Evolutionary conservation across 179 eudicot species (phyloP).

Genomic region (Gypsophila paniculata): DNA sequence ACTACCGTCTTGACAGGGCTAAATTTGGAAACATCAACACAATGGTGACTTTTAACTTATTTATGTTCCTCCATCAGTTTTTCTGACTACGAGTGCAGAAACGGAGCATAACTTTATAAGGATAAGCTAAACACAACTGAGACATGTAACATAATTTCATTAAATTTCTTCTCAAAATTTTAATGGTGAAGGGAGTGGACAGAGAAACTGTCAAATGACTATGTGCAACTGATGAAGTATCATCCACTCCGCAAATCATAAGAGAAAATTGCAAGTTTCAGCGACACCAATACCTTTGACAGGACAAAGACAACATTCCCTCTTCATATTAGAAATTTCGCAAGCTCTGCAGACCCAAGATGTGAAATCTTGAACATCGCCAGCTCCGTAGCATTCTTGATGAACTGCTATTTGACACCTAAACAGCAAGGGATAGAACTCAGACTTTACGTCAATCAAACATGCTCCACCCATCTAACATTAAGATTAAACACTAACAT

Average conservation of each 20-base stretch:
- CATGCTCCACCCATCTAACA: not conserved
- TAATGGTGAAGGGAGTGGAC: not conserved
- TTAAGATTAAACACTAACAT: not conserved
- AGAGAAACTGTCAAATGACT: not conserved
- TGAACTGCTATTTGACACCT: conserved; percentile 99
- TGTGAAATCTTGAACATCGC: conserved; percentile 53
- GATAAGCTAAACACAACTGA: no score
- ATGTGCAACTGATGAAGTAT: not conserved
- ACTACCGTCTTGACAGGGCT: not conserved
- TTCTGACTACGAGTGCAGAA: no score
- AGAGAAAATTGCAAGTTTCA: not conserved
- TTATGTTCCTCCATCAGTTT: conserved; percentile 1
- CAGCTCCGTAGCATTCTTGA: conserved; percentile 88
- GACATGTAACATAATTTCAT: no score
- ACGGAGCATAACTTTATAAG: no score
- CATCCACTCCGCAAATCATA: no score
- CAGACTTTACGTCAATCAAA: not conserved
- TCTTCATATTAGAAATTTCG: conserved; percentile 58
- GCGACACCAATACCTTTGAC: conserved; percentile 58
- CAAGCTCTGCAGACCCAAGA: conserved; percentile 97
- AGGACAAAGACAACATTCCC: conserved; percentile 93
- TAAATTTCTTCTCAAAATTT: no score
- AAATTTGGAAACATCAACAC: not conserved
- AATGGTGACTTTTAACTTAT: not conserved
- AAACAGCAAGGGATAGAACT: conserved; percentile 13